Percentiles rank a stretch among this genome's conserved stretches.
These are phyloP conservation scores for Colletotrichum somersetense DNA, from an alignment of 2,329 filamentous ascomycete species.

Conservation along the genomic window DNA sequence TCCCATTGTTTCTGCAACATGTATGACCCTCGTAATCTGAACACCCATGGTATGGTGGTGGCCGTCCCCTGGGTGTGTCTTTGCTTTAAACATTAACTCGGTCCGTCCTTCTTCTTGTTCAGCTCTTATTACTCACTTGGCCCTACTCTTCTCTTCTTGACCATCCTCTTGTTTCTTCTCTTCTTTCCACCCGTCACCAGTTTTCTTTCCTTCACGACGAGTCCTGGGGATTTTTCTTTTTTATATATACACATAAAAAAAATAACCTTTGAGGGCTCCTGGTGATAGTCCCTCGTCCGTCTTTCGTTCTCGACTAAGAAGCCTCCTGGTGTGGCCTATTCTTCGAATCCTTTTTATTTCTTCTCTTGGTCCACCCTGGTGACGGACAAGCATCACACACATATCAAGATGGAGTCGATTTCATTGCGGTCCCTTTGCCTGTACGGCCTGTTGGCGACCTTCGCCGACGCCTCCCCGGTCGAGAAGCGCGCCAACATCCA, in stretches of 20 bases:
- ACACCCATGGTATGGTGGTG: conserved; percentile 6
- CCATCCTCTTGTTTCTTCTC: conserved; percentile 10
- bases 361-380: conserved; percentile 19
- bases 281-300: conserved; percentile 39
- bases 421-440: conserved; percentile 35
- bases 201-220: conserved; percentile 17
- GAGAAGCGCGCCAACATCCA: conserved; percentile 49
- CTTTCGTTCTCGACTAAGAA: conserved; percentile 17
- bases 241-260: background rate
- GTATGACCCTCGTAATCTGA: conserved; percentile 34
- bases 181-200: conserved; percentile 1
- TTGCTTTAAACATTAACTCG: conserved; percentile 39
- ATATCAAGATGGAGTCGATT: conserved; percentile 34
- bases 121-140: background rate
- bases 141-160: conserved; percentile 31
- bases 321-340: conserved; percentile 41
- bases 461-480: conserved; percentile 45
- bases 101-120: conserved; percentile 1
- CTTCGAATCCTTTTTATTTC: background rate
- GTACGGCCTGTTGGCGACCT: conserved; percentile 42
- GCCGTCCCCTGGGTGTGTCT: conserved; percentile 25
- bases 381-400: conserved; percentile 28
- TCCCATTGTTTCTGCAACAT: conserved; percentile 41
- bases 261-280: conserved; percentile 26
- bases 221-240: conserved; percentile 2